phyloP scores from a whole-genome alignment of 2,329 filamentous ascomycete species.

The Colletotrichum truncatum region DNA sequence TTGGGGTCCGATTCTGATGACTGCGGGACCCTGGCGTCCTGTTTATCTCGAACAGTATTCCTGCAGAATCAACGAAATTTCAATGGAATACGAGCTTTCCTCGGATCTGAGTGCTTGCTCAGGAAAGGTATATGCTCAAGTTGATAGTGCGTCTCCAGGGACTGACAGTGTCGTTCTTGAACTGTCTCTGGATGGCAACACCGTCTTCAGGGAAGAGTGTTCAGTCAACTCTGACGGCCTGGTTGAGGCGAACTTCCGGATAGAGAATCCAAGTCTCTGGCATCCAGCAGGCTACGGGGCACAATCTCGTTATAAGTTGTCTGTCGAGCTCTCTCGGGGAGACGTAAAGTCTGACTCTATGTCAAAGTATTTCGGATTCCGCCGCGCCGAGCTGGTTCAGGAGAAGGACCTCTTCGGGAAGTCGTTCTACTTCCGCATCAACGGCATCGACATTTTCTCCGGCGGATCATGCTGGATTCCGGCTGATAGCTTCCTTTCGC shows the following conservation, averaged over 20 bases:
- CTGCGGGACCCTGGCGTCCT: conserved; percentile 72
- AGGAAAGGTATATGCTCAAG: conserved; percentile 46
- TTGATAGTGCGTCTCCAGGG: no score
- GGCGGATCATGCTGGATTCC: conserved; percentile 34
- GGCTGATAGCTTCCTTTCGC: conserved; percentile 30
- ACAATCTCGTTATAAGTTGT: conserved; percentile 26
- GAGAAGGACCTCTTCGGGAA: conserved; percentile 28
- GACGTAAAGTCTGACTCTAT: background rate
- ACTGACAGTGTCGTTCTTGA: conserved; percentile 35
- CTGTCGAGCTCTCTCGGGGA: conserved; percentile 2
- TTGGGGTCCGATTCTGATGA: conserved; percentile 72
- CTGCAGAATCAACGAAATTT: conserved; percentile 67
- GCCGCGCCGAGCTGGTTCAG: conserved; percentile 31
- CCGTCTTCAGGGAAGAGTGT: conserved; percentile 27
- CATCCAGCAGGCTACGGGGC: conserved; percentile 28
- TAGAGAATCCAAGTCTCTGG: conserved; percentile 29
- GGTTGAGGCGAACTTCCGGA: background rate
- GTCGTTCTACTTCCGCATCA: conserved; percentile 35
- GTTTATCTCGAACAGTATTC: conserved; percentile 72
- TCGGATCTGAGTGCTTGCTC: conserved; percentile 47
- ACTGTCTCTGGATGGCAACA: conserved; percentile 37
- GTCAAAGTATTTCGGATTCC: conserved; percentile 30
- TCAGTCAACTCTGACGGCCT: background rate
- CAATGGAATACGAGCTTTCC: conserved; percentile 47
- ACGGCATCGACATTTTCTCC: conserved; percentile 31